Base-by-base conservation (phyloP, 2,329 filamentous ascomycete species). In the Botrytis hyacinthi region DNA sequence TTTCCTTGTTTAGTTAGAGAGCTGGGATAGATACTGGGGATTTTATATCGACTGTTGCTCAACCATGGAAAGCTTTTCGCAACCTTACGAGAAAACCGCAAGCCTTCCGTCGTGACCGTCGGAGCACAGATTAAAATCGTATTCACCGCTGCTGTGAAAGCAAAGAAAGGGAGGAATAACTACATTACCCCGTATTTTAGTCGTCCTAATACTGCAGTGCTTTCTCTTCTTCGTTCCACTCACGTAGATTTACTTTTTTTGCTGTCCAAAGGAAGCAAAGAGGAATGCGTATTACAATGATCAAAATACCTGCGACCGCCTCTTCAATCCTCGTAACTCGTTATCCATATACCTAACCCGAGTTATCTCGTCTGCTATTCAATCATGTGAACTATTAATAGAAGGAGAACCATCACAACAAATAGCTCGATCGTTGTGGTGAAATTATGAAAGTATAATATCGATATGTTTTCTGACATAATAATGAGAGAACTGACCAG, bases 141-240 rank as follows among this genome's bases (percentile, higher is more conserved):
- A 72, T 72, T 72, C 70, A 72, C 70, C 70, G 70, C 70, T 72
- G 70, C 62, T 35, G 70, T 72, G 70, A 51, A 68, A 72, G 57
- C 59, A 29, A 42, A 67, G 65, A 54, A 54, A 57, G 66, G 66
- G 35, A 29, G 48, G 48, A 57, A 40, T 29, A 42, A 57, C 42
- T 57, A 68, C 65, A 68, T 42, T 46, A 59, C 54, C 48, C 67
- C 67, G 51, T 70, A 61, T 32, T 54, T 70, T 70, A 70, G 54
- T 29, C 59, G 18, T 37, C 51, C 42, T 71, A 7, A 40, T 40
- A 51, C 57, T 60, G 51, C 67, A 60, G 67, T 70, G 68, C 57
- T 40, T 63, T 40, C 29, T 26, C 35, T 63, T 42, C n/a, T 57
- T 42, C 46, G 46, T 68, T 29, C 29, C 48, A 42, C 48, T 57